Conservation (phyloP, 371 early-diverging fungal species). For the Mucor lusitanicus region DNA sequence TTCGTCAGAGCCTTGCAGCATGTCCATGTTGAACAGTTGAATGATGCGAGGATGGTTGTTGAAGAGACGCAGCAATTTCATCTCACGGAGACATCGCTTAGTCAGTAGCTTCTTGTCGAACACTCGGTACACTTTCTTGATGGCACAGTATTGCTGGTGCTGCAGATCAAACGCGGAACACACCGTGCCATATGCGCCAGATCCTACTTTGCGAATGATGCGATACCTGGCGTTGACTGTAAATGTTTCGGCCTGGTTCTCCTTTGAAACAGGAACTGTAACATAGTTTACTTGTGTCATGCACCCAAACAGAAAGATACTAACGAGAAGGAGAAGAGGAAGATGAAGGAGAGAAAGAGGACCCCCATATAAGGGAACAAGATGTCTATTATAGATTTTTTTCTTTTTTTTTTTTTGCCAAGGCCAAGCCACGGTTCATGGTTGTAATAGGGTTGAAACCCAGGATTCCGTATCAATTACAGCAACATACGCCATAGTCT, state of each 20-base stretch:
- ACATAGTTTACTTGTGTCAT: constrained; percentile 6
- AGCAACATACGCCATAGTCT: neutral
- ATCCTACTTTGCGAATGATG: constrained; percentile 10
- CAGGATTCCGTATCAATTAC: neutral
- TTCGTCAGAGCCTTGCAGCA: constrained; percentile 43
- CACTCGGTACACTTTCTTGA: constrained; percentile 26
- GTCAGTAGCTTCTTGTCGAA: constrained; percentile 65
- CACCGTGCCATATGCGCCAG: constrained; percentile 11
- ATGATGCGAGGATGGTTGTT: constrained; percentile 69
- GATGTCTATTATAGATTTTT: neutral
- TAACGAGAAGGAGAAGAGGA: neutral
- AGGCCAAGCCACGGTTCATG: constrained; percentile 4
- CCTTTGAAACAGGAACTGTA: constrained; percentile 8
- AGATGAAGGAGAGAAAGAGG: neutral
- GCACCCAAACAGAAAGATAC: neutral
- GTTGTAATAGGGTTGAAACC: neutral
- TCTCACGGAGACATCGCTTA: constrained; percentile 68
- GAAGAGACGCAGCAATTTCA: constrained; percentile 70
- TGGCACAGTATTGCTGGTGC: constrained; percentile 9
- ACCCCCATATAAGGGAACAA: neutral
- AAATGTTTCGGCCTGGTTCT: constrained; percentile 1
- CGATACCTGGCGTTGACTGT: constrained; percentile 7
- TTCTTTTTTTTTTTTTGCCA: constrained; percentile 5
- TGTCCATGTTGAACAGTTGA: constrained; percentile 68
- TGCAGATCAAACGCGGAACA: constrained; percentile 13